Evolutionary conservation across 1,139 yeast species (phyloP).

Genomic region (Hyphopichia pseudoburtonii): DNA sequence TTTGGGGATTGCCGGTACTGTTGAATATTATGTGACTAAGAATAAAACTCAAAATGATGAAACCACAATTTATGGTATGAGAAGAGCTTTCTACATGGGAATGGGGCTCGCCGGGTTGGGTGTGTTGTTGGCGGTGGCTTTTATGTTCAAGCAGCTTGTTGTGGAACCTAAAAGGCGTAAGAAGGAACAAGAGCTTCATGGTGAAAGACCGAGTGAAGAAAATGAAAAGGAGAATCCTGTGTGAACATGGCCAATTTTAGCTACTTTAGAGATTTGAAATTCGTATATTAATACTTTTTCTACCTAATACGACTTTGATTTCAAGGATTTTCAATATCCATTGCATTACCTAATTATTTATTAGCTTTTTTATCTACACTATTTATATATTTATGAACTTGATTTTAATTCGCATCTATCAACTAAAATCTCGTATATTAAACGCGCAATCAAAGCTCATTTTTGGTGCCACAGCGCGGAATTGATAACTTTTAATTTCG

Average conservation of each 20-base stretch:
- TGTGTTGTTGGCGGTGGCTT: slow-evolving; percentile 25
- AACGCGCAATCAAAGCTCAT: no score
- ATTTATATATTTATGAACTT: no score
- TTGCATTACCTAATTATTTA: no score
- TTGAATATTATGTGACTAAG: slow-evolving; percentile 44
- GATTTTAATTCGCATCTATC: no score
- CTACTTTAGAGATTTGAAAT: not conserved
- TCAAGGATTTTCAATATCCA: no score
- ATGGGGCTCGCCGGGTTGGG: slow-evolving; percentile 54
- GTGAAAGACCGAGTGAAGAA: not conserved
- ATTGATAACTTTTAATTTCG: no score
- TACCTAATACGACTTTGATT: no score
- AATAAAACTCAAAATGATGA: slow-evolving; percentile 22
- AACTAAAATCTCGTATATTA: no score
- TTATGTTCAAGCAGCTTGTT: slow-evolving; percentile 12
- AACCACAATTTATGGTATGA: slow-evolving; percentile 33
- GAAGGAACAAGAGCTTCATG: not conserved
- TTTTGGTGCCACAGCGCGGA: no score
- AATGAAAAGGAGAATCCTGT: not conserved
- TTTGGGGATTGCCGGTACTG: slow-evolving; percentile 64
- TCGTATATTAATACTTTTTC: not conserved
- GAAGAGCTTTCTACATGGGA: slow-evolving; percentile 49
- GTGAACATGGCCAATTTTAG: no score
- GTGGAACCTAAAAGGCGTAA: not conserved
- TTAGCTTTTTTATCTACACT: no score